Percentiles rank a stretch among this genome's conserved stretches.
Evolutionary conservation across 352 stramenopile species (phyloP).

Genomic region (Plasmopara viticola): DNA sequence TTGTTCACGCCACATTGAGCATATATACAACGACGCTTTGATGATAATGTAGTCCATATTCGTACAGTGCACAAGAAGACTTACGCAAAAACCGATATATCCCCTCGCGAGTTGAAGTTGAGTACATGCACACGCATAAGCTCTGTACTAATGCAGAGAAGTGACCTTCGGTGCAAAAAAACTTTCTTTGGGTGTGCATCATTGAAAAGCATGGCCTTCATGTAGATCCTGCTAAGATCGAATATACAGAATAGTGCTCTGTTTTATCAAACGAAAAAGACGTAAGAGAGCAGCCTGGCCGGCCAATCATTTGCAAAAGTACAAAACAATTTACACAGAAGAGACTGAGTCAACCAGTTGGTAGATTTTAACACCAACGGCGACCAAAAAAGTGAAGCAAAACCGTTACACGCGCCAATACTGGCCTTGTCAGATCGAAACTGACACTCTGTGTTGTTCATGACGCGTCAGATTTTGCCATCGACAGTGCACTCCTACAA

Average conservation of each 20-base stretch:
- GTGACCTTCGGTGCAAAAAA: background rate
- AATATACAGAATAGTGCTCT: background rate
- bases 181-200: background rate
- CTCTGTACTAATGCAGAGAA: background rate
- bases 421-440: background rate
- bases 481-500: background rate
- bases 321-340: background rate
- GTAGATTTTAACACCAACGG: background rate
- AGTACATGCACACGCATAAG: background rate
- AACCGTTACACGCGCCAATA: background rate
- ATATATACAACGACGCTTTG: background rate
- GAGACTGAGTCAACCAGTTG: background rate
- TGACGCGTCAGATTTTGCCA: background rate
- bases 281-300: background rate
- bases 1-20: background rate
- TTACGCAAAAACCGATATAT: background rate
- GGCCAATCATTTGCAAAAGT: background rate
- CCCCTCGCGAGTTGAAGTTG: background rate
- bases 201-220: background rate
- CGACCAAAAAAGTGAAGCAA: background rate
- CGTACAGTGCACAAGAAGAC: background rate
- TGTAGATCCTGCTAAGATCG: background rate
- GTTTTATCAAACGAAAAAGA: background rate
- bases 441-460: too few species aligned
- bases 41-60: background rate